A percentile compares a stretch with the other conserved stretches of the same genome.
These are phyloP conservation scores for Wolfiporia cocos DNA, from an alignment of 1,284 basidiomycete species.

Conservation along the genomic window DNA sequence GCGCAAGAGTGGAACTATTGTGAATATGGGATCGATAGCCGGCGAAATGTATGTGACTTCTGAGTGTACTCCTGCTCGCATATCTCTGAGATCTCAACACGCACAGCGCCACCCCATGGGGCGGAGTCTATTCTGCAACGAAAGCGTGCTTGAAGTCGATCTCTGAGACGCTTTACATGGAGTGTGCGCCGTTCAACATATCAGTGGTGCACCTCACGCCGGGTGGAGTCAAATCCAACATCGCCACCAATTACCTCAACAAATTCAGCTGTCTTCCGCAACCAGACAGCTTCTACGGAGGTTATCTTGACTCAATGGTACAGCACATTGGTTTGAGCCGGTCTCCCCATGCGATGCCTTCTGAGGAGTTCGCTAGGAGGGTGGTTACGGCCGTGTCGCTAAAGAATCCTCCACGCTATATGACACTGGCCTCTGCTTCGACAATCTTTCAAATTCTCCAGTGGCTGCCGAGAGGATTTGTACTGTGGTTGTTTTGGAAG, in stretches of 20 bases:
- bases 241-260: slow-evolving; percentile 24
- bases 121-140: slow-evolving; percentile 57
- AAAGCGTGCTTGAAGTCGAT: slow-evolving; percentile 62
- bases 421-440: slow-evolving; percentile 31
- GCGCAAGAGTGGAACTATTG: slow-evolving; percentile 51
- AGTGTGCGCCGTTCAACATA: slow-evolving; percentile 55
- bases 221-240: slow-evolving; percentile 51
- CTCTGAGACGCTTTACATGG: slow-evolving; percentile 63
- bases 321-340: slow-evolving; percentile 44
- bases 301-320: slow-evolving; percentile 42
- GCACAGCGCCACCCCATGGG: slow-evolving; percentile 61
- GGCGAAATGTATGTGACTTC: slow-evolving; percentile 43
- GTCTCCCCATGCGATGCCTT: slow-evolving; percentile 35
- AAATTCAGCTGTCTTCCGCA: slow-evolving; percentile 17
- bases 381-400: slow-evolving; percentile 40
- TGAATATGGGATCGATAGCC: slow-evolving; percentile 70
- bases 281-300: slow-evolving; percentile 42
- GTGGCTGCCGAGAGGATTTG: slow-evolving; percentile 47
- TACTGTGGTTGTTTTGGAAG: slow-evolving; percentile 40
- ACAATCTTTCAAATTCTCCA: slow-evolving; percentile 35
- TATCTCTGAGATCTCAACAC: too few species aligned
- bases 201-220: slow-evolving; percentile 56
- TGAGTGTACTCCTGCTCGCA: not conserved
- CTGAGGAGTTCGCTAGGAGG: slow-evolving; percentile 40
- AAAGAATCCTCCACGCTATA: slow-evolving; percentile 17